Base-by-base conservation (phyloP, 371 early-diverging fungal genomes). In the Apophysomyces sp. region DNA sequence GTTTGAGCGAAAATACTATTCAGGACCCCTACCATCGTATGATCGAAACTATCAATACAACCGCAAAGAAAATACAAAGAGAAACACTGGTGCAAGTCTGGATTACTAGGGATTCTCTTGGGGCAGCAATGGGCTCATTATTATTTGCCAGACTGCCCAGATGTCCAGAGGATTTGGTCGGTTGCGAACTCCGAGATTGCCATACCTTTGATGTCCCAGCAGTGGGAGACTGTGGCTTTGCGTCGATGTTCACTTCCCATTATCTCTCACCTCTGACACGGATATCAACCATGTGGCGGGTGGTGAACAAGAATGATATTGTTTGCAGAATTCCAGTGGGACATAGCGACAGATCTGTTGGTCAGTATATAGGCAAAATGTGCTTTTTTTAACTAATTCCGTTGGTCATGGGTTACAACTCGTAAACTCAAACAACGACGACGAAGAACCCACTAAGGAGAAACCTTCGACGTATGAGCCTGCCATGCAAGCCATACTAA, bases 21-120 rank as follows among this genome's bases (percentile, higher is more conserved):
- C 69, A 68, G 29, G 75, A 77, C 49, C 80, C 75, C n/a, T 80
- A 74, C 55, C 57, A 64, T 13, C 61, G 69, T 26, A 73, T 80
- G 51, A 67, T 77, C 58, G 55, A 73, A 2, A 59, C 73, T 8
- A 61, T 77, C 29, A 63, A 71, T 36, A 66, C 65, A 21, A 65
- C 44, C 11, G 77, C 80, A 2, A 52, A 44, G 21, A 37, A 26
- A 5, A 18, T 67, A 69, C 63, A 0, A 62, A 62, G 16, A 68
- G 69, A 31, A 73, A 75, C n/a, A n/a, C n/a, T n/a, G 7, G 63
- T 74, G 41, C 74, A 80, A 52, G 52, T 80, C 6, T 80, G 78
- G 78, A 55, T 80, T 16, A 74, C 81, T 5, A 78, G 81, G 2
- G 78, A 80, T 57, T 80, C 81, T 0, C 67, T 80, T 9, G 81